These are phyloP conservation scores for Papilionanthe hybrid DNA, from an alignment of 116 monocot species.

Conservation along the genomic window DNA sequence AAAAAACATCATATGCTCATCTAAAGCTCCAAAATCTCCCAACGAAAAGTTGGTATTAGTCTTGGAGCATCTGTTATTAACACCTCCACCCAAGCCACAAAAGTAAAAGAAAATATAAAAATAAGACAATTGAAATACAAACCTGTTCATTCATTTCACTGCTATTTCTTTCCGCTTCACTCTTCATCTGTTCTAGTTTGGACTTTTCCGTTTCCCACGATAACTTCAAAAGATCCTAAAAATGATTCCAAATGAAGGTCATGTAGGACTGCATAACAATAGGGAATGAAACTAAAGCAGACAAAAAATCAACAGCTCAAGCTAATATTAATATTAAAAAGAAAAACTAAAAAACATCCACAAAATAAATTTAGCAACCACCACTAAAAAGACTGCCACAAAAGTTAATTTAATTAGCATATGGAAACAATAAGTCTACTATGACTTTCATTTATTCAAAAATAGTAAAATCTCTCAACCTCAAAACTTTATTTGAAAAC, in stretches of 20 bases:
- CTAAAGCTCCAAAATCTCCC: not conserved
- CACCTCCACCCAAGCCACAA: not conserved
- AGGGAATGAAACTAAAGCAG: not conserved
- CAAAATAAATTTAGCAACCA: too few species aligned
- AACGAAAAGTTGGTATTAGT: not conserved
- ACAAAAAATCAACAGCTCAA: not conserved
- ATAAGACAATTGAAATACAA: not conserved
- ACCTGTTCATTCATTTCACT: slow-evolving; percentile 89
- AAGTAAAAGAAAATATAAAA: not conserved
- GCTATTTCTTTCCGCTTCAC: slow-evolving; percentile 57
- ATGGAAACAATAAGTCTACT: not conserved
- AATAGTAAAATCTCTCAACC: not conserved
- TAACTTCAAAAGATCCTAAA: slow-evolving; percentile 51
- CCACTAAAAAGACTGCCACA: not conserved
- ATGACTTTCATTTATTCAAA: not conserved
- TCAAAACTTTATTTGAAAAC: not conserved
- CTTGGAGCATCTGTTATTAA: not conserved
- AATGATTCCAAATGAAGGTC: not conserved
- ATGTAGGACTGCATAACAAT: not conserved
- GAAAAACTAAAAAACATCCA: too few species aligned
- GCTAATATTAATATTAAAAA: not conserved
- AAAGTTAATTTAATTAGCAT: not conserved
- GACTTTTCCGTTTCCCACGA: slow-evolving; percentile 59
- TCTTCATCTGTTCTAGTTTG: slow-evolving; percentile 38
- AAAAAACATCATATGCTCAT: not conserved